Conservation (phyloP, 306 rosid genomes). For the Medicago lupulina region DNA sequence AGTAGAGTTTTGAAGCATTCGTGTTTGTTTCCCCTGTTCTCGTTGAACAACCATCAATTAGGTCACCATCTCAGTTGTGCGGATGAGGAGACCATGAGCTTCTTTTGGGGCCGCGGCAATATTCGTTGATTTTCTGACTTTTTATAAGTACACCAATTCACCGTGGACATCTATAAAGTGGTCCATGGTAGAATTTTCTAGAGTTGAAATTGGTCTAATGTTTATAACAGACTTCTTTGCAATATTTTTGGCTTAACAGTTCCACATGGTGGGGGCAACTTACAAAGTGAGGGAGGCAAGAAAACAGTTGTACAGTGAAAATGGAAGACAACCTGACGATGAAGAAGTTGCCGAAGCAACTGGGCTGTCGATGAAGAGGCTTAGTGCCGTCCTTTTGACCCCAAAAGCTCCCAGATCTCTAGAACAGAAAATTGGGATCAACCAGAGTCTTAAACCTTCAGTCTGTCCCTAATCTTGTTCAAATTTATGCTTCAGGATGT, state of each 20-base stretch:
- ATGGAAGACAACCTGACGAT: constrained; percentile 82
- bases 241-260: constrained; percentile 59
- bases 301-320: constrained; percentile 72
- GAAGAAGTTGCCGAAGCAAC: constrained; percentile 86
- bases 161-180: background rate
- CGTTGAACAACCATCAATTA: background rate
- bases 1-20: constrained; percentile 4
- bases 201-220: constrained; percentile 17
- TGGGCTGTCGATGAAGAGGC: constrained; percentile 93
- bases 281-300: constrained; percentile 91
- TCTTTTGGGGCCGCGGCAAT: background rate
- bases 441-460: constrained; percentile 89
- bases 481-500: constrained; percentile 7
- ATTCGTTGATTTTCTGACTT: background rate
- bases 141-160: background rate
- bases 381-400: constrained; percentile 78
- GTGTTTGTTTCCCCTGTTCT: background rate
- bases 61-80: background rate
- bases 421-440: constrained; percentile 86
- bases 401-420: constrained; percentile 95
- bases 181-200: background rate
- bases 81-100: background rate
- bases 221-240: constrained; percentile 32
- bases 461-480: constrained; percentile 57
- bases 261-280: constrained; percentile 95